Base-by-base conservation (phyloP, 1,284 basidiomycete genomes). In the Puccinia polysora region DNA sequence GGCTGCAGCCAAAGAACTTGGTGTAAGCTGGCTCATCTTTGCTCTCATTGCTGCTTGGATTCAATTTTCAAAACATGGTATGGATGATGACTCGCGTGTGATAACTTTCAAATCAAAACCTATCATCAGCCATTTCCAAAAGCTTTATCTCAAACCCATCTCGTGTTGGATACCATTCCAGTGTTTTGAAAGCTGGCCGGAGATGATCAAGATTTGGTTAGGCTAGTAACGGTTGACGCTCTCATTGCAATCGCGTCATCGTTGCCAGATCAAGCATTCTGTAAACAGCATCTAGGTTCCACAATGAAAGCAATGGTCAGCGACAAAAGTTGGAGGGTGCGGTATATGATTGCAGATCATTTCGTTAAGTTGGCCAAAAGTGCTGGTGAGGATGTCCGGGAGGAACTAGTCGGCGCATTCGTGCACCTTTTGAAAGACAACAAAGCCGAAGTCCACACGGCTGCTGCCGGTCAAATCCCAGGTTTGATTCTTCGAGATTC, bases 121-220 rank as follows among this genome's bases (percentile, higher is more conserved):
- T n/a, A n/a, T n/a, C n/a, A n/a, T n/a, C n/a, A 63, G 60, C 78
- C 78, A 10, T 79, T 80, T 30, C 76, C 77, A 20, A 79, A 79
- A 72, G 77, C 78, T 60, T 74, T 80, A 47, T 74, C 78, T 52
- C 78, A 78, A 65, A 76, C 78, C 77, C 84, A 75, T n/a, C 77
- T 83, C 71, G 80, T 97, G 74, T 85, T 87, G 65, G 96, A 97
- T 80, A 89, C 91, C 62, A 84, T 98, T 47, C 89, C 91, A 50
- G 86, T 98, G 74, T 98, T 97, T 82, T 88, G 91, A 76, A 89
- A 91, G 81, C 87, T 99, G 72, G 90, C 97, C 75, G 85, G 87
- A 1, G 96, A 99, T 80, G 96, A 99, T 82, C 96, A 98, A 81
- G 96, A 99, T 81, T 97, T 94, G 38, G 96, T 99, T 64, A 87